Base-by-base conservation (phyloP, 805 yeast species). In the Phaffomyces thermotolerans region DNA sequence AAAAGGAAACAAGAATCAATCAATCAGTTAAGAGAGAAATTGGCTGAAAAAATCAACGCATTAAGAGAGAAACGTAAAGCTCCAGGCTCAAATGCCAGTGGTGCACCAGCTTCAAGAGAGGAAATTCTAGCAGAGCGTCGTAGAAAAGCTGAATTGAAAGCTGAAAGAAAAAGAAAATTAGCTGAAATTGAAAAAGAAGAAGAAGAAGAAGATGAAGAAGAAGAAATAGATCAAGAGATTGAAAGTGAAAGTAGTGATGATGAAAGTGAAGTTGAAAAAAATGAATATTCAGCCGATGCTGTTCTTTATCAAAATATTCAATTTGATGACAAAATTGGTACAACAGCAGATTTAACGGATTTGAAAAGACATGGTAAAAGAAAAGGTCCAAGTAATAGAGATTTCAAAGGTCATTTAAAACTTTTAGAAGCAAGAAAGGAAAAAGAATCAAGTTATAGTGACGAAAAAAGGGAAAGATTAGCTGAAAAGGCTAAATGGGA, bases 371-470 rank as follows among this genome's bases (percentile, higher is more conserved):
- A 69, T 52, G 64, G 67, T 44, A 81, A 79, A 61, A 73, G 71
- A 64, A 87, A 85, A 62, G 96, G 96, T 0, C 95, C 97, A 2
- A 75, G 91, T 3, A 81, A 81, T 59, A 79, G 83, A 48, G 99
- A 93, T 65, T 64, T 85, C 43, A 81, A 81, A 51, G 93, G 88
- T 1, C 97, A 93, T 65, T 71, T 93, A 53, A 72, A 72, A 52
- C 76, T 81, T 49, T 66, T 89, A 23, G 95, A 91, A 59, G 75
- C 74, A 46, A 85, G 85, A 63, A 85, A 84, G 59, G 71, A 72
- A 20, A 83, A 78, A 57, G 52, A 86, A 20, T 75, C 74, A 13
- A 57, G 66, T 32, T 64, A 88, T 58, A 81, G 81, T 47, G 87
- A 78, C 37, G 76, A 80, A 36, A 82, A 79, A 56, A 72, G 72